Evolutionary conservation across 441 rosid genomes (phyloP), one percentile per base, ranked within the genome.

Genomic region (Iberis amara): DNA sequence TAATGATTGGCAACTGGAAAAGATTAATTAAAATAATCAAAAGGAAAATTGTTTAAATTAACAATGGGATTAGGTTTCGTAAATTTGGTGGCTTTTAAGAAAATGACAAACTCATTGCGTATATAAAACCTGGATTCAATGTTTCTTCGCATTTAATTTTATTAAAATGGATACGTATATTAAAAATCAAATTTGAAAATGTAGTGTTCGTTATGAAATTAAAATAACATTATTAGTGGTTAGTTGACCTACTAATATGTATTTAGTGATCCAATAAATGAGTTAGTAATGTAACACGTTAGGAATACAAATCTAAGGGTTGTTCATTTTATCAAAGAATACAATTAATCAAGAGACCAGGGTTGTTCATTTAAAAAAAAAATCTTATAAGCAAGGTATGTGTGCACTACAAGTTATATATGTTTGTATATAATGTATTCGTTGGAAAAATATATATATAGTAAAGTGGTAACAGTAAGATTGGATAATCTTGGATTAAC

Each of bases 211-310:
- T 49, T 42, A 18, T 28, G 46, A 10, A 56, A 9, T 6, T 39
- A 39, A 53, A 28, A 11, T 15, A 26, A 21, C 26, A 55, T 49
- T 27, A 18, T 24, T 49, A 12, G 10, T 8, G 24, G 57, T 63
- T 64, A 28, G 69, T 52, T 51, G 59, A 65, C 69, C 64, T 44
- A 51, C 69, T 51, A 27, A 15, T 41, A 28, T 43, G 36, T 49
- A 43, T 28, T 11, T 32, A 14, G n/a, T n/a, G n/a, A n/a, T n/a
- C n/a, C n/a, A 47, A 42, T 38, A 26, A 45, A 26, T 30, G 39
- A 26, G 11, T 35, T 15, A 35, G 32, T 32, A 47, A 26, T 55
- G 56, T 2, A 32, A 32, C 31, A 3, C 6, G 31, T 31, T 52
- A 32, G n/a, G n/a, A n/a, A n/a, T n/a, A n/a, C n/a, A n/a, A n/a